Conservation (phyloP, 2,329 filamentous ascomycete genomes). For the Penicillium sp. region DNA sequence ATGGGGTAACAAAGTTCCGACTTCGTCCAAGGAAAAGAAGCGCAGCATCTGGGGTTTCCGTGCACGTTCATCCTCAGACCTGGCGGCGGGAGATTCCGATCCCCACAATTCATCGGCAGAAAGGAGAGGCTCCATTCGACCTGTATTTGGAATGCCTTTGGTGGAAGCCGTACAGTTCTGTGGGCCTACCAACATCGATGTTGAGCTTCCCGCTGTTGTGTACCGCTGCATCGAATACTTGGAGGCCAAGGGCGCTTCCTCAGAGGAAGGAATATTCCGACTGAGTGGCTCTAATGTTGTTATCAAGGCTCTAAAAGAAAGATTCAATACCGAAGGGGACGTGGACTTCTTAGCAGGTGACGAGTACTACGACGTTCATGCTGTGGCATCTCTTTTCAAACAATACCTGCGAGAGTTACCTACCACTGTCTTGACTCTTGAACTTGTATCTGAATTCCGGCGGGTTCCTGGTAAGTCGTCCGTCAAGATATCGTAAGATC, state of each 20-base stretch:
- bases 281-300: slow-evolving; percentile 95
- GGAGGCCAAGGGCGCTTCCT: slow-evolving; percentile 71
- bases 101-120: slow-evolving; percentile 47
- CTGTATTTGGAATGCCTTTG: slow-evolving; percentile 81
- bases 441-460: slow-evolving; percentile 85
- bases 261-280: slow-evolving; percentile 93
- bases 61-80: slow-evolving; percentile 67
- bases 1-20: slow-evolving; percentile 75
- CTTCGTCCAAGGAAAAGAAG: slow-evolving; percentile 75
- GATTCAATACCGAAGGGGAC: slow-evolving; percentile 91
- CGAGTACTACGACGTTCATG: slow-evolving; percentile 91
- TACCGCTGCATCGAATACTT: slow-evolving; percentile 95
- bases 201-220: slow-evolving; percentile 83
- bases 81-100: slow-evolving; percentile 41
- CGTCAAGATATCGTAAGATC: background rate
- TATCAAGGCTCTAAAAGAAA: slow-evolving; percentile 84
- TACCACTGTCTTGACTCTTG: slow-evolving; percentile 82
- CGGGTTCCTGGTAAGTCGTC: slow-evolving; percentile 60
- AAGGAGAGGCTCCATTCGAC: slow-evolving; percentile 55
- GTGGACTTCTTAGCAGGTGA: slow-evolving; percentile 75
- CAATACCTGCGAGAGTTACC: slow-evolving; percentile 90
- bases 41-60: slow-evolving; percentile 63
- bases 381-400: slow-evolving; percentile 89
- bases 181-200: slow-evolving; percentile 61
- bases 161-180: slow-evolving; percentile 82